Base-by-base conservation (phyloP, 176 grass and related monocot genomes). In the Musa itinerans region DNA sequence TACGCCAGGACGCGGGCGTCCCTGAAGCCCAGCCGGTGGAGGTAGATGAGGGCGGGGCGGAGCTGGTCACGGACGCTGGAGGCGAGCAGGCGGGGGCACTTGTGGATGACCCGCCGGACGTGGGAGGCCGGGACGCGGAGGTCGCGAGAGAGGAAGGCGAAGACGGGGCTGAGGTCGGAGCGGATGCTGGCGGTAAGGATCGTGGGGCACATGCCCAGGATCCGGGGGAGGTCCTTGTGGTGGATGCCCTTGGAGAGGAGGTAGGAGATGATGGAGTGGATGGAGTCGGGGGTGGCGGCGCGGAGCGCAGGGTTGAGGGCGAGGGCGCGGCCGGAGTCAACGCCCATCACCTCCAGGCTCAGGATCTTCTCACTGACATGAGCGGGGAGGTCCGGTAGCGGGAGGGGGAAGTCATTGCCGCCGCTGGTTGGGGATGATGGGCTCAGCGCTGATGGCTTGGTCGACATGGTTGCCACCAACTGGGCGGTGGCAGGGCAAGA, bases 261-360 rank as follows among this genome's bases (percentile, higher is more conserved):
- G 59, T 85, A 89, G 75, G 78, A 58, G 55, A 92, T 78, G 58
- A 82, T 78, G 63, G 72, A 49, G 56, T 74, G 76, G 72, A 96
- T 67, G 59, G 80, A 82, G 57, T 72, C 61, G 8, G 89, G 89
- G 21, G 85, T 76, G 51, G 85, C 85, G 9, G 77, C 66, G 58
- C 85, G 84, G 55, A 96, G 86, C 19, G 73, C 25, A 1, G 92
- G 92, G 78, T 92, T 86, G 62, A 43, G 63, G 12, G 89, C 69
- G 25, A 96, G 83, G 51, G 85, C 86, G 4, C 69, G 84, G 65
- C 82, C 87, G 0, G 92, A 83, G 86, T 96, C 86, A 61, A 96
- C 52, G 74, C 66, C 75, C 59, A 77, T 19, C 19, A 77, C 61
- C 75, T 77, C 75, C 15, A 77, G 61, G 75, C 59, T 65, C 17